Evolutionary conservation across 2,329 filamentous ascomycete genomes (phyloP), one percentile per base, ranked within the genome.

Genomic region (Sporothrix humicola): DNA sequence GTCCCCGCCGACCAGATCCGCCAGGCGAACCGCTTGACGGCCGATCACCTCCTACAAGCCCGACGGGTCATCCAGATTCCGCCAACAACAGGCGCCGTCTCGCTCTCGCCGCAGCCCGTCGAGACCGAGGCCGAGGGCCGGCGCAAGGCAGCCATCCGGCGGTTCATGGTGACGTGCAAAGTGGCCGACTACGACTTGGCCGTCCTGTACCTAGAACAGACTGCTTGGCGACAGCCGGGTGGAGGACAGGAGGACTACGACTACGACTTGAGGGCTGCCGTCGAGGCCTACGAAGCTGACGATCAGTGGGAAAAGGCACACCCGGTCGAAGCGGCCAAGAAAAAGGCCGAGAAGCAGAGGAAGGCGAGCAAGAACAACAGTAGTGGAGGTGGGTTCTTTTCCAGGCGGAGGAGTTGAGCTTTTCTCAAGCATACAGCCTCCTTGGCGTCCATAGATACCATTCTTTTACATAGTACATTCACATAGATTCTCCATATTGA

Each of bases 161-260:
- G 91, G 75, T 95, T 91, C 85, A 95, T 95, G 93, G 89, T 93
- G 1, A 86, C 87, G 0, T 93, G 91, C 82, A 95, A 95, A 80
- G 91, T 93, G 42, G 84, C 88, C 31, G 91, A 95, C 84, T 95
- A 90, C 82, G 91, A 94, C 79, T 85, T 94, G 69, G 93, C 93
- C 1, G 80, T 92, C 42, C 80, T 95, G 23, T 96, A 96, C 80
- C 85, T 96, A 59, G 88, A 93, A 78, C 72, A 75, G 65, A 72
- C 74, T 15, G 54, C 17, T 61, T 50, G 70, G 26, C 70, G 69
- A 4, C 12, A 8, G 0, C 7, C 7, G 37, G 23, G 58, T n/a
- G n/a, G 5, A 15, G 10, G 13, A n/a, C 31, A 12, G 13, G 7
- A 48, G 31, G 90, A 93, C 80, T 84, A 86, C 26, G 85, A 86